Evolutionary conservation across 345 rosid species (phyloP), one percentile per base, ranked within the genome.

Genomic region (Nephelium lappaceum): DNA sequence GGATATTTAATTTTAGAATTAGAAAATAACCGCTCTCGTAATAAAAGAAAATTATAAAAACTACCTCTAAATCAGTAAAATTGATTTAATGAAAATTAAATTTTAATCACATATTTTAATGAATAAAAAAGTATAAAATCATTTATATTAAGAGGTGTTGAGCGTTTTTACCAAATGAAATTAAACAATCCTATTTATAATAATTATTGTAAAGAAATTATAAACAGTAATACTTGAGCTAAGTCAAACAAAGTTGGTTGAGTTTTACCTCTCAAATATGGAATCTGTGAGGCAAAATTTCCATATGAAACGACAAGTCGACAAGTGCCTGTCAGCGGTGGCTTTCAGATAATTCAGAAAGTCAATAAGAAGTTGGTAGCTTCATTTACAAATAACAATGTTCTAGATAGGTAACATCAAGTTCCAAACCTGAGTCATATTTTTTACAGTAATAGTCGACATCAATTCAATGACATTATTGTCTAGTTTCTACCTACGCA

Each of bases 241-340:
- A 63, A 45, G 72, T 70, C 69, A 70, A 19, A 68, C 23, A 0
- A 45, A 27, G 84, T 74, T 71, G 27, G 80, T 81, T 78, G 84
- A 60, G 71, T 72, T 75, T 71, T 25, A 15, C 18, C 77, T 66
- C 67, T 80, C 75, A 43, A 43, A n/a, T 3, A 11, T 16, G 14
- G 51, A 7, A 11, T 38, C 15, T 45, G 61, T 23, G 27, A 6
- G 6, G 8, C 25, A 0, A 10, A 41, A 36, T 15, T 42, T 51
- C 7, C 21, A 47, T 45, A 67, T 18, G 61, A 74, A 47, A 70
- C 25, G 78, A 66, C 74, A 79, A 77, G 75, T 19, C 25, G 78
- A 66, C 74, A 79, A 77, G 75, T 19, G 4, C 31, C 19, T 23
- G 79, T 31, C 49, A 16, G 63, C 75, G 7, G 51, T 66, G 77